Evolutionary conservation across 1,284 basidiomycete genomes (phyloP).

Genomic region (Rhodotorula sp.): DNA sequence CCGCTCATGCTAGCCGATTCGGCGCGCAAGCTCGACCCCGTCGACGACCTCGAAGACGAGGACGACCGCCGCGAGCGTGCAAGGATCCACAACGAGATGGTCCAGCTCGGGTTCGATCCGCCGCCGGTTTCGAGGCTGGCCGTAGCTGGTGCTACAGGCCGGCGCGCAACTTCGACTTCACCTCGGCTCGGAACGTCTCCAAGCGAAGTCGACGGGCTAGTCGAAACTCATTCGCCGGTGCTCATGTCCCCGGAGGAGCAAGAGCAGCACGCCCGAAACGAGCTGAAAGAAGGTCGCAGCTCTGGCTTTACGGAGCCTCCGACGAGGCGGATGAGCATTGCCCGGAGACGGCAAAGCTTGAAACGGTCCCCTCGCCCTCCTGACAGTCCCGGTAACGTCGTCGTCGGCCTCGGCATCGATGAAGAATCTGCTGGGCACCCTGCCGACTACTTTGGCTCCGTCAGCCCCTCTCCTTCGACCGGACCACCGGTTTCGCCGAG

Average conservation of each 20-base stretch:
- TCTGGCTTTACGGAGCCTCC: conserved; percentile 38
- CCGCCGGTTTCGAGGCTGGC: conserved; percentile 16
- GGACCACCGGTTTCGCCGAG: background rate
- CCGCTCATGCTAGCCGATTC: conserved; percentile 33
- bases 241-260: background rate
- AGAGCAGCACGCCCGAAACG: conserved; percentile 11
- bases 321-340: conserved; percentile 8
- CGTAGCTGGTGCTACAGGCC: background rate
- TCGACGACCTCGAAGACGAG: conserved; percentile 41
- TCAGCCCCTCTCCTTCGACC: background rate
- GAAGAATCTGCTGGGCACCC: background rate
- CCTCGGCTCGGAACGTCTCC: background rate
- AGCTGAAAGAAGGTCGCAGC: conserved; percentile 23
- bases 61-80: conserved; percentile 41
- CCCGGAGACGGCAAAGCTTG: conserved; percentile 7
- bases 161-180: conserved; percentile 1
- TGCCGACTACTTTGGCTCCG: background rate
- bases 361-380: background rate
- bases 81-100: conserved; percentile 31
- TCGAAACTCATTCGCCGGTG: background rate
- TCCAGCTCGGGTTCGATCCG: conserved; percentile 25
- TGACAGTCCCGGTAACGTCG: background rate
- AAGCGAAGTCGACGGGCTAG: conserved; percentile 2
- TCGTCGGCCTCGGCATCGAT: conserved; percentile 12
- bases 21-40: conserved; percentile 22